Evolutionary conservation across 192 early-diverging fungal species (phyloP), one percentile per base, ranked within the genome.

Genomic region (Coemansia sp.): DNA sequence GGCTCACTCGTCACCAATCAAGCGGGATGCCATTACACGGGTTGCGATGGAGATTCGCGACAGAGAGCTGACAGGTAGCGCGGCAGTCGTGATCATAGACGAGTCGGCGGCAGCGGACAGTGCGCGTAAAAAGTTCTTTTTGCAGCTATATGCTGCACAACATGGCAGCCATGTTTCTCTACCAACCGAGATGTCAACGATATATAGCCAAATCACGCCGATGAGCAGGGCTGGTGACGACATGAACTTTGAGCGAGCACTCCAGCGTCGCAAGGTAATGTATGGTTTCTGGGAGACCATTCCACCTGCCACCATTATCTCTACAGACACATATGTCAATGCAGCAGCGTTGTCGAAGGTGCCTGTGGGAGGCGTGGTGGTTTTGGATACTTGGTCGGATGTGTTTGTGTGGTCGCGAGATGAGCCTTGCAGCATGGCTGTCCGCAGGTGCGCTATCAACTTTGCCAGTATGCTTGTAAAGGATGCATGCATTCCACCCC

Each of bases 371-470:
- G 78, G 73, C n/a, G 78, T 68, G 12, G 68, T 81, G 19, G 73
- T 81, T 2, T 30, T 81, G 16, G 78, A 81, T 32, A 73, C 78
- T 22, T 81, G 72, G 72, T 62, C 78, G 21, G 78, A 81, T 26
- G 73, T 81, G 16, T 81, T 81, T 56, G 59, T 81, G 24, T 81
- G 78, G 78, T 81, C 73, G 78, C 61, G 73, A n/a, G 60, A 76
- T 65, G 72, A 74, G 55, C 73, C 78, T 1, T 52, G 71, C 53
- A 79, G 67, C 32, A 51, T 61, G 5, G 65, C 76, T 25, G 76
- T 79, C 31, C 67, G 76, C 54, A 65, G 66, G 32, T 79, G 76
- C 26, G 76, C 76, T 7, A 52, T 73, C 27, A 66, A 69, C 48
- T 79, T 79, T 70, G 67, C 71, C 19, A 69, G 67, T 51, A 73